Percentiles rank a stretch among this genome's conserved stretches.
These are phyloP conservation scores for Nigrospora sphaerica DNA, from an alignment of 2,329 filamentous ascomycete genomes.

Conservation along the genomic window DNA sequence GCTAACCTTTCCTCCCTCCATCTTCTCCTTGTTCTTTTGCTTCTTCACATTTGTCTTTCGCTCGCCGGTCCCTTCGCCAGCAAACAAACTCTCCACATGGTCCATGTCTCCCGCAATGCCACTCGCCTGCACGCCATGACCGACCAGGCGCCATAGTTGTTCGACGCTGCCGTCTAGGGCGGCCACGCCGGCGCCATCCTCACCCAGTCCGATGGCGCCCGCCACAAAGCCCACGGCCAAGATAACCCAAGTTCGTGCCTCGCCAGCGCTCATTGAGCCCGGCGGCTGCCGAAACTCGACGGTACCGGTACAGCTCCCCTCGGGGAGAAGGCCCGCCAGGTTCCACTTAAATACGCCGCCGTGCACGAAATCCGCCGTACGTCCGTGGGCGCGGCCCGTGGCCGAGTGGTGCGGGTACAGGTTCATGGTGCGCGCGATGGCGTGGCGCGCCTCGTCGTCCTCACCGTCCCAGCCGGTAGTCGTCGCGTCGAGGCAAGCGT, in stretches of 20 bases:
- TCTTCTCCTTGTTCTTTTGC: too few relatives aligned
- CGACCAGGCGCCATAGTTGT: not conserved
- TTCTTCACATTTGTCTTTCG: not conserved
- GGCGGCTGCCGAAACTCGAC: slow-evolving; percentile 30
- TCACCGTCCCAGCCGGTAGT: not conserved
- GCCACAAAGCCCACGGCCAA: slow-evolving; percentile 51
- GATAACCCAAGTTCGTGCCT: slow-evolving; percentile 23
- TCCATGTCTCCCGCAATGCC: not conserved
- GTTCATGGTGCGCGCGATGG: slow-evolving; percentile 23
- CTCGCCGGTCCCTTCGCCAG: not conserved
- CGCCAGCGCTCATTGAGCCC: slow-evolving; percentile 20
- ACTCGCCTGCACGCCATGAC: not conserved
- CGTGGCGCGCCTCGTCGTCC: not conserved
- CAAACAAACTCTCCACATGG: slow-evolving; percentile 1
- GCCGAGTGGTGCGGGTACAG: slow-evolving; percentile 20
- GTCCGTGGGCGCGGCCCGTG: slow-evolving; percentile 21
- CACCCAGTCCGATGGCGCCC: slow-evolving; percentile 51
- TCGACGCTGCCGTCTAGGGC: not conserved
- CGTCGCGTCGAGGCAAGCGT: slow-evolving; percentile 7
- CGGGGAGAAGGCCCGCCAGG: slow-evolving; percentile 19
- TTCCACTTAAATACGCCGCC: slow-evolving; percentile 34
- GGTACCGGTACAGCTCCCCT: slow-evolving; percentile 15
- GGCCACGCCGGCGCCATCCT: slow-evolving; percentile 53
- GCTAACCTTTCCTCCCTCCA: too few relatives aligned
- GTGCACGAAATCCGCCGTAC: slow-evolving; percentile 25